Conservation (phyloP, 2,329 filamentous ascomycete species). For the Zymoseptoria ardabiliae region DNA sequence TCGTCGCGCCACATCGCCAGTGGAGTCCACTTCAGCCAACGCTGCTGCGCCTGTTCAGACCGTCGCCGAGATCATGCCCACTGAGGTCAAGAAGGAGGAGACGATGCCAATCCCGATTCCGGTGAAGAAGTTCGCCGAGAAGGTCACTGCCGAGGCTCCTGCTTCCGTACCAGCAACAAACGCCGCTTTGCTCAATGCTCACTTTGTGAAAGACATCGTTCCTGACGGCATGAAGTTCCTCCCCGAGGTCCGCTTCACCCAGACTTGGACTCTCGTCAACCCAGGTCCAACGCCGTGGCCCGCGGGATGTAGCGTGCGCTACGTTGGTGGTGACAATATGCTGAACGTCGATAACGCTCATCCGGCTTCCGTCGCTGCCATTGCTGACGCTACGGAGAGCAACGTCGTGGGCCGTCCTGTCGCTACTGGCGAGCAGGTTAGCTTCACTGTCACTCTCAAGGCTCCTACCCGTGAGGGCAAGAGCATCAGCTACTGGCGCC, state of each 20-base stretch:
- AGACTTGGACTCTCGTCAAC: slow-evolving; percentile 89
- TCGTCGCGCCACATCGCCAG: slow-evolving; percentile 23
- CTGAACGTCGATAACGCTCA: slow-evolving; percentile 75
- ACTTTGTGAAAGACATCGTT: slow-evolving; percentile 72
- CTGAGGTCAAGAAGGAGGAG: slow-evolving; percentile 22
- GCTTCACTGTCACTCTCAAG: slow-evolving; percentile 80
- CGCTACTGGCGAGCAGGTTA: slow-evolving; percentile 63
- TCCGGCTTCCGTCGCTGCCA: slow-evolving; percentile 68
- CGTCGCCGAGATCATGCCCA: slow-evolving; percentile 62
- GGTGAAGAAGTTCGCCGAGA: slow-evolving; percentile 25
- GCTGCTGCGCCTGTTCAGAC: slow-evolving; percentile 61
- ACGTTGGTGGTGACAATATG: slow-evolving; percentile 94
- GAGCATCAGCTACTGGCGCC: slow-evolving; percentile 91
- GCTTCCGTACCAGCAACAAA: slow-evolving; percentile 9
- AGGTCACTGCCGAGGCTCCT: slow-evolving; percentile 21
- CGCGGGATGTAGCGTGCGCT: slow-evolving; percentile 80
- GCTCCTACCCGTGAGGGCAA: slow-evolving; percentile 70
- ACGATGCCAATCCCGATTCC: slow-evolving; percentile 17
- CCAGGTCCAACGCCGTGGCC: slow-evolving; percentile 76
- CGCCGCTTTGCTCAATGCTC: slow-evolving; percentile 47
- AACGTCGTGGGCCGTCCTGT: slow-evolving; percentile 65
- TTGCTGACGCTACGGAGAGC: slow-evolving; percentile 74
- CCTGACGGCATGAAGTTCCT: slow-evolving; percentile 67
- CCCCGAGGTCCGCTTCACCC: slow-evolving; percentile 69
- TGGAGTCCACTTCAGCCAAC: slow-evolving; percentile 31